These are phyloP conservation scores for Gonium pectorale DNA, from an alignment of 139 green algal species.

Conservation along the genomic window DNA sequence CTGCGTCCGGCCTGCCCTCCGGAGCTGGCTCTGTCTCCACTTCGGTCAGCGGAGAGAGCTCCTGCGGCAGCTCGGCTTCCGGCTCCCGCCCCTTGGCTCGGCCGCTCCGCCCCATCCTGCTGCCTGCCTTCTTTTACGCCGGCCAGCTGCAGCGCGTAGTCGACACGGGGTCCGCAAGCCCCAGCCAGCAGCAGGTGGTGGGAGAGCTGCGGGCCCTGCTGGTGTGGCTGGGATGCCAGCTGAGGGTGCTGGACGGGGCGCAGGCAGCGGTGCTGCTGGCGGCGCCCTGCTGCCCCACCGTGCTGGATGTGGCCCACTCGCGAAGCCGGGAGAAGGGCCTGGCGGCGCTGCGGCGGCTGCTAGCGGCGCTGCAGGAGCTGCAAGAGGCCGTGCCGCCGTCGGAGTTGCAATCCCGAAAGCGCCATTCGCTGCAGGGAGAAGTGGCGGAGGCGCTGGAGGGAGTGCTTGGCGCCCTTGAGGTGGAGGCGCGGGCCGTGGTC, in stretches of 20 bases:
- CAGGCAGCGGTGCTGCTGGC: slow-evolving; percentile 22
- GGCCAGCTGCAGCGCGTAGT: slow-evolving; percentile 45
- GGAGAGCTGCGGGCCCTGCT: slow-evolving; percentile 27
- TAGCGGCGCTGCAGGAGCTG: slow-evolving; percentile 3
- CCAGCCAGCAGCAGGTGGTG: slow-evolving; percentile 30
- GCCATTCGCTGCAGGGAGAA: background rate
- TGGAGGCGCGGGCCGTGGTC: slow-evolving; percentile 26
- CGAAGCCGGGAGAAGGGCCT: slow-evolving; percentile 8
- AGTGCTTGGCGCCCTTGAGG: slow-evolving; percentile 3
- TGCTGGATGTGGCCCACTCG: background rate
- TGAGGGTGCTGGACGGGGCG: slow-evolving; percentile 16
- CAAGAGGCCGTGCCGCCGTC: background rate
- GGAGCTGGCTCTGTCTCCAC: background rate
- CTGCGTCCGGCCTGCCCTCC: background rate
- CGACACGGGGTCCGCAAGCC: slow-evolving; percentile 19
- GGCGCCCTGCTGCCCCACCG: background rate
- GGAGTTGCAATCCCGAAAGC: too few species aligned
- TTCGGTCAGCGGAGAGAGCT: background rate
- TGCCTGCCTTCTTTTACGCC: slow-evolving; percentile 49
- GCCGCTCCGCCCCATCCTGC: slow-evolving; percentile 37
- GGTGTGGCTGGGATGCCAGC: slow-evolving; percentile 31
- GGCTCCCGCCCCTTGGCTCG: background rate
- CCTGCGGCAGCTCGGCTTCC: background rate
- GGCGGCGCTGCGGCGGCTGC: slow-evolving; percentile 8
- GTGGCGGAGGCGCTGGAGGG: background rate